Conservation (phyloP, 371 early-diverging fungal species). For the Haplosporangium sp. region DNA sequence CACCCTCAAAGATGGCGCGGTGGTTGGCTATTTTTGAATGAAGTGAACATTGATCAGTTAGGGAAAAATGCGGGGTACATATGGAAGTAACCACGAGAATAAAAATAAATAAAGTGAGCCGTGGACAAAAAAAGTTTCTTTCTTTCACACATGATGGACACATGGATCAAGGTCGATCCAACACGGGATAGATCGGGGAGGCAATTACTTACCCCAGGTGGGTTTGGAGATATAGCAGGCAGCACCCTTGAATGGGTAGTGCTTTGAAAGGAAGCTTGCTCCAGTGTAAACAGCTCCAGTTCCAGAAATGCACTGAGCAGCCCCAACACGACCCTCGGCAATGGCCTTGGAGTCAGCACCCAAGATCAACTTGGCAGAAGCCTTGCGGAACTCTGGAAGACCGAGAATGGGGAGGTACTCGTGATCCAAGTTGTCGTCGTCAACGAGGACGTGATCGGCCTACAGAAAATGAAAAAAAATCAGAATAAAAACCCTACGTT, state of each 20-base stretch:
- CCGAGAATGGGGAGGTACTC: slow-evolving; percentile 96
- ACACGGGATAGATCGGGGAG: no score
- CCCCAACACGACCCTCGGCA: slow-evolving; percentile 74
- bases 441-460: slow-evolving; percentile 84
- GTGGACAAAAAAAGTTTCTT: neutral
- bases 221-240: slow-evolving; percentile 91
- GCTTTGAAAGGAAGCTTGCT: slow-evolving; percentile 83
- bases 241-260: slow-evolving; percentile 72
- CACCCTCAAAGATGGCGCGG: slow-evolving; percentile 85
- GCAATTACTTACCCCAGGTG: slow-evolving; percentile 87
- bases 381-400: slow-evolving; percentile 76
- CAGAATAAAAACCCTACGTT: no score
- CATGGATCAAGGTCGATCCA: no score
- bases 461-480: slow-evolving; percentile 33
- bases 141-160: no score
- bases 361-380: slow-evolving; percentile 85
- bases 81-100: neutral
- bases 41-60: neutral
- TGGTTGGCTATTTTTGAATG: slow-evolving; percentile 83
- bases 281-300: slow-evolving; percentile 93
- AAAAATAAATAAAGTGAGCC: neutral
- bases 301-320: slow-evolving; percentile 95
- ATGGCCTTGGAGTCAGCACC: slow-evolving; percentile 86
- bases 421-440: slow-evolving; percentile 84
- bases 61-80: slow-evolving; percentile 52